Evolutionary conservation across 495 filamentous ascomycete species (phyloP).

Genomic region (Talaromyces wortmannii): DNA sequence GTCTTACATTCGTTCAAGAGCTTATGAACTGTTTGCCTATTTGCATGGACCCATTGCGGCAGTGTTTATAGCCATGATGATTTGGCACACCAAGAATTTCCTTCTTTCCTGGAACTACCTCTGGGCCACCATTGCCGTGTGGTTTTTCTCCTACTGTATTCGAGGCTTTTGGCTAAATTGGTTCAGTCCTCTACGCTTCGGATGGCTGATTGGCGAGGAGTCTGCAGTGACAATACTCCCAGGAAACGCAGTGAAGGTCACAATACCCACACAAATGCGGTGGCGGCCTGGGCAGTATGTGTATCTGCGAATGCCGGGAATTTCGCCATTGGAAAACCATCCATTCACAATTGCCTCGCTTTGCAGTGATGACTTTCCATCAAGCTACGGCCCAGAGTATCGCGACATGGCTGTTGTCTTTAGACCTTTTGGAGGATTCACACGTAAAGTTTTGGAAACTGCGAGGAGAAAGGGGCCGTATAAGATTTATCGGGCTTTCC

Average conservation of each 20-base stretch:
- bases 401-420: conserved; percentile 88
- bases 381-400: conserved; percentile 77
- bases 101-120: conserved; percentile 89
- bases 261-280: conserved; percentile 83
- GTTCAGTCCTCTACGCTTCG: conserved; percentile 70
- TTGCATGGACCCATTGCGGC: conserved; percentile 78
- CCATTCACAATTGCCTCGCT: conserved; percentile 93
- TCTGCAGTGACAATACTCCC: conserved; percentile 79
- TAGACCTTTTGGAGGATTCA: conserved; percentile 85
- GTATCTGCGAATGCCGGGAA: conserved; percentile 87
- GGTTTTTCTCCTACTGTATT: conserved; percentile 56
- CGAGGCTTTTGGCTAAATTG: conserved; percentile 79
- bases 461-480: conserved; percentile 76
- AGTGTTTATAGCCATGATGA: conserved; percentile 75
- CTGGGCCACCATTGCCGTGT: conserved; percentile 74
- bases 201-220: conserved; percentile 82
- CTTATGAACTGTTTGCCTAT: conserved; percentile 80
- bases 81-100: conserved; percentile 95
- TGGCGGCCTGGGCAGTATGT: conserved; percentile 95
- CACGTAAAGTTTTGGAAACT: conserved; percentile 66
- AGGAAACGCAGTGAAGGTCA: conserved; percentile 89
- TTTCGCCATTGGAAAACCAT: conserved; percentile 85
- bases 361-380: conserved; percentile 81
- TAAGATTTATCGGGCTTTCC: conserved; percentile 80
- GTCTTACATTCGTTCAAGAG: conserved; percentile 51